Evolutionary conservation across 2,329 filamentous ascomycete genomes (phyloP).

Genomic region (Ascochyta fabae): DNA sequence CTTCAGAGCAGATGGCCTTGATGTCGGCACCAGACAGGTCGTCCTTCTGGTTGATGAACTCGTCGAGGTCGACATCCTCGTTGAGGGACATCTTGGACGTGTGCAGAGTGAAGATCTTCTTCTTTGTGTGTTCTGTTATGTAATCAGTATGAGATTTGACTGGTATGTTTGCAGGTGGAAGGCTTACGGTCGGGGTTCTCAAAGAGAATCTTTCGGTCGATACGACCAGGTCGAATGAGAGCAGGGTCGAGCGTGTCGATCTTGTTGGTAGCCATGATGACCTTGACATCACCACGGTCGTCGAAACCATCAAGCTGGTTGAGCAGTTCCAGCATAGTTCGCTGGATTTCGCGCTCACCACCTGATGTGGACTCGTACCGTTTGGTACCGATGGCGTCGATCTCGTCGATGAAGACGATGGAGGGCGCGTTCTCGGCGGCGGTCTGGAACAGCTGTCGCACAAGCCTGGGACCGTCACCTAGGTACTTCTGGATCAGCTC

Average conservation of each 20-base stretch:
- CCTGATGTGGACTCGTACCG: conserved; percentile 97
- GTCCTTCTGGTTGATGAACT: conserved; percentile 98
- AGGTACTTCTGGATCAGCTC: conserved; percentile 99
- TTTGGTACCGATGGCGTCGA: conserved; percentile 98
- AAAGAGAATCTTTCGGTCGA: conserved; percentile 94
- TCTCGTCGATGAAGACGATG: conserved; percentile 99
- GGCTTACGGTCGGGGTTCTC: conserved; percentile 72
- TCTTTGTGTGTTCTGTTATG: conserved; percentile 84
- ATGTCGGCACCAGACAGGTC: conserved; percentile 97
- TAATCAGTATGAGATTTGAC: conserved; percentile 56
- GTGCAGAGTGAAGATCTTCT: conserved; percentile 98
- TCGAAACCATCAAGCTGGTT: conserved; percentile 99
- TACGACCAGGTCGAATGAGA: conserved; percentile 94
- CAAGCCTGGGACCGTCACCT: conserved; percentile 91
- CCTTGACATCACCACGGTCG: conserved; percentile 97
- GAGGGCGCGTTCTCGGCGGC: conserved; percentile 95
- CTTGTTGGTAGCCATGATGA: conserved; percentile 99
- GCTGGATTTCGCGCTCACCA: conserved; percentile 95
- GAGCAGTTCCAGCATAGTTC: conserved; percentile 96
- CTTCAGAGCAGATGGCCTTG: conserved; percentile 98
- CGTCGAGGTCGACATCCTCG: conserved; percentile 96
- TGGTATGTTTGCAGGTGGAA: too few species aligned
- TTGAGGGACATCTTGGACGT: conserved; percentile 98
- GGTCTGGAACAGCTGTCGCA: conserved; percentile 95
- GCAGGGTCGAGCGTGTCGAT: conserved; percentile 97